Evolutionary conservation across 2,329 filamentous ascomycete species (phyloP).

Genomic region (Colletotrichum melonis): DNA sequence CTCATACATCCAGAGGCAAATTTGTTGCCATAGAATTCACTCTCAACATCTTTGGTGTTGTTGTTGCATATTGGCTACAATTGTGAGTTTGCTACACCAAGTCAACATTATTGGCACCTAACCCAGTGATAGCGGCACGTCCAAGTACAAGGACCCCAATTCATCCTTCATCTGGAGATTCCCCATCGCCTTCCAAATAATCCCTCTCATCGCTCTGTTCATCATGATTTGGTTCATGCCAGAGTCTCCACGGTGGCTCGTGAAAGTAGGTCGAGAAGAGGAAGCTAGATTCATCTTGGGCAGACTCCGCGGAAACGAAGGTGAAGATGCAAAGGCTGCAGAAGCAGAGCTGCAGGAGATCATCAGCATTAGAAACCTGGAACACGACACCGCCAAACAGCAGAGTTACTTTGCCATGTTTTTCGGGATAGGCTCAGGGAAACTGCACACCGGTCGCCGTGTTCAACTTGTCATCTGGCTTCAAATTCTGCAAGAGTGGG

Average conservation of each 20-base stretch:
- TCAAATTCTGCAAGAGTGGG: slow-evolving; percentile 78
- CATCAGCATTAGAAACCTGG: slow-evolving; percentile 60
- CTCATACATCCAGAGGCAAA: slow-evolving; percentile 74
- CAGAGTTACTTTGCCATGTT: slow-evolving; percentile 75
- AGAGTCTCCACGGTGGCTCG: slow-evolving; percentile 75
- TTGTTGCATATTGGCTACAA: slow-evolving; percentile 66
- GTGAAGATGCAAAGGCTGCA: slow-evolving; percentile 57
- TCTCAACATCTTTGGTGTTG: slow-evolving; percentile 60
- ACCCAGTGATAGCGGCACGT: slow-evolving; percentile 34
- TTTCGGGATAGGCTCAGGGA: slow-evolving; percentile 72
- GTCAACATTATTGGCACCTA: neutral
- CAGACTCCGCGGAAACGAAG: slow-evolving; percentile 69
- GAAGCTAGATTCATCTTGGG: slow-evolving; percentile 75
- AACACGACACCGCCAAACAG: slow-evolving; percentile 67
- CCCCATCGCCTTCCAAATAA: slow-evolving; percentile 76
- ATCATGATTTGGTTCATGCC: slow-evolving; percentile 73
- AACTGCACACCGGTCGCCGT: slow-evolving; percentile 74
- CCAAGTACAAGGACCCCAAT: slow-evolving; percentile 58
- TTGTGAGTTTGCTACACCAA: slow-evolving; percentile 47
- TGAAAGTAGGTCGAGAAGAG: slow-evolving; percentile 73
- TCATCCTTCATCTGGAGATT: slow-evolving; percentile 75
- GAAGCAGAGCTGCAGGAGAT: slow-evolving; percentile 77
- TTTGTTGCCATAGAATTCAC: slow-evolving; percentile 81
- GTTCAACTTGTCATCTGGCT: slow-evolving; percentile 79
- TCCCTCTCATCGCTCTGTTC: slow-evolving; percentile 70